A percentile compares a stretch with the other conserved stretches of the same genome.
Evolutionary conservation across 139 green algal genomes (phyloP).

Genomic region (Nannochloris sp.): DNA sequence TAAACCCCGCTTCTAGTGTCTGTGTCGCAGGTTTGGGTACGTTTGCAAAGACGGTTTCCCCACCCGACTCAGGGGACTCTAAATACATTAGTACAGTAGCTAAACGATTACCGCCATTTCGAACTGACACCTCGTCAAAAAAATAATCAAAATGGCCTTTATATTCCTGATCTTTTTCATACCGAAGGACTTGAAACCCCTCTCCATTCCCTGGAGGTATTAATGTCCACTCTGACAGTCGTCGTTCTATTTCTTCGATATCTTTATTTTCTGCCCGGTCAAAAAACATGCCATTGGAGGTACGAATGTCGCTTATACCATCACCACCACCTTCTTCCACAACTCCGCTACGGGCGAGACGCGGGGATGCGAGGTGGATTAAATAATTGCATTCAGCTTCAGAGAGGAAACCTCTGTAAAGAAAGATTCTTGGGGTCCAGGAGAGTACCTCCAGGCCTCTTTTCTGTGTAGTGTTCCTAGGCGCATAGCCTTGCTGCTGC

Average conservation of each 20-base stretch:
- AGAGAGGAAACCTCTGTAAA: conserved; percentile 31
- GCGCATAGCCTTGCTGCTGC: no score
- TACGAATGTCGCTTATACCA: conserved; percentile 17
- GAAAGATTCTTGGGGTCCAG: conserved; percentile 31
- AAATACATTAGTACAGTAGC: conserved; percentile 81
- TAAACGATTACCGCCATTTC: conserved; percentile 60
- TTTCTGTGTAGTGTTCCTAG: no score
- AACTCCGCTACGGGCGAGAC: conserved; percentile 26
- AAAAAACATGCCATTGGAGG: conserved; percentile 39
- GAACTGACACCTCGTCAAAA: conserved; percentile 33
- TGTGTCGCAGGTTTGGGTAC: conserved; percentile 5
- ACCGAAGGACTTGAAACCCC: conserved; percentile 58
- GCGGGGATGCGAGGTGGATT: conserved; percentile 9
- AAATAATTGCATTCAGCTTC: conserved; percentile 32
- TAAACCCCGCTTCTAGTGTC: conserved; percentile 19
- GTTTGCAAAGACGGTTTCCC: conserved; percentile 48
- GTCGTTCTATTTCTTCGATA: conserved; percentile 24
- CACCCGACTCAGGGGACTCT: conserved; percentile 27
- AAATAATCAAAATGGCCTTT: conserved; percentile 63
- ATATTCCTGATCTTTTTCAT: conserved; percentile 70
- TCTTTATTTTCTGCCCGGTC: conserved; percentile 32
- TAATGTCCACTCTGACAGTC: not conserved
- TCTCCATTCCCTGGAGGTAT: not conserved
- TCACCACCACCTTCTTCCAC: conserved; percentile 31
- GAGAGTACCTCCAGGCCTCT: conserved; percentile 2